These are phyloP conservation scores for Epichloe scottii DNA, from an alignment of 2,329 filamentous ascomycete species.

Conservation along the genomic window DNA sequence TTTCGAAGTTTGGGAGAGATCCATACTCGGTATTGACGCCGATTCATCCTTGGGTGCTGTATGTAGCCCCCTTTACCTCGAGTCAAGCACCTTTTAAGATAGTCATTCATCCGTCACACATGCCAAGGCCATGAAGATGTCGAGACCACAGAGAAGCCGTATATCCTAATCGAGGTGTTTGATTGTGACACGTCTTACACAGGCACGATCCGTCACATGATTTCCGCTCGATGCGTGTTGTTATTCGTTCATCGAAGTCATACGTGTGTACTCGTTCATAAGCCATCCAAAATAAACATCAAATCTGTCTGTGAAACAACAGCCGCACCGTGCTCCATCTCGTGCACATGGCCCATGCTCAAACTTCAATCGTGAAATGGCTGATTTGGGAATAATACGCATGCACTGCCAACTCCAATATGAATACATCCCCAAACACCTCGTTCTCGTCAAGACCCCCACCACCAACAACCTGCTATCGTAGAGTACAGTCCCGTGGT, in stretches of 20 bases:
- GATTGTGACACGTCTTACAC: background rate
- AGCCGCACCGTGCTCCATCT: background rate
- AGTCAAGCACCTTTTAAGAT: background rate
- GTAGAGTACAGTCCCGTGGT: conserved; percentile 53
- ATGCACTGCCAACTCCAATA: conserved; percentile 56
- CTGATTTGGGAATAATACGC: conserved; percentile 64
- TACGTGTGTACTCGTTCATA: background rate
- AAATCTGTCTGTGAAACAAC: background rate
- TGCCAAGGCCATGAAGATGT: background rate
- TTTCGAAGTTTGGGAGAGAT: no score
- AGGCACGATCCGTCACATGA: background rate
- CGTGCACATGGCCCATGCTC: conserved; percentile 1
- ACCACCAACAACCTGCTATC: conserved; percentile 52
- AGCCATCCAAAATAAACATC: background rate
- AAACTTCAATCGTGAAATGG: conserved; percentile 59
- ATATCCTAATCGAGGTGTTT: no score
- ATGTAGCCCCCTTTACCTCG: no score
- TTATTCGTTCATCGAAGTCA: background rate
- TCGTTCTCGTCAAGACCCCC: conserved; percentile 57
- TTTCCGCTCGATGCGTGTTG: conserved; percentile 1
- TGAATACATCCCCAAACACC: conserved; percentile 56
- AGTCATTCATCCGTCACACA: background rate
- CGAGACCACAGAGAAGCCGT: no score
- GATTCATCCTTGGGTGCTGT: no score
- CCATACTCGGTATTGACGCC: no score